Evolutionary conservation across 2,329 filamentous ascomycete species (phyloP), one percentile per base, ranked within the genome.

Genomic region (Xylariaceae sp.): DNA sequence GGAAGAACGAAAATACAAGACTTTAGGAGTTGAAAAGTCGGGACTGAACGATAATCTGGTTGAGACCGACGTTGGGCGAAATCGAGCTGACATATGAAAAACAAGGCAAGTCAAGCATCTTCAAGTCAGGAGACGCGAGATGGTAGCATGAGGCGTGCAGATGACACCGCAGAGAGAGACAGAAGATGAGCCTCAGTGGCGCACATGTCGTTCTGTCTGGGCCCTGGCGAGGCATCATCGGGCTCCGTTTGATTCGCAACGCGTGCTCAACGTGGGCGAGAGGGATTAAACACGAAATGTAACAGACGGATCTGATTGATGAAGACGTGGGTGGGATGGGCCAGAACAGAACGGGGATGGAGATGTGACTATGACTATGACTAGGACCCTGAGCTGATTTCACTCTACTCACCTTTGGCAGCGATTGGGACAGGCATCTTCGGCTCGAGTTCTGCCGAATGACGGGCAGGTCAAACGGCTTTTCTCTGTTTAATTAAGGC

Each of bases 391-490:
- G 23, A 30, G 23, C 23, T 30, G 23, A 30, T 30, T 30, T 30
- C 23, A 30, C 5, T 30, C 23, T 30, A 71, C 74, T 70, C 63
- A 76, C 74, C 73, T 69, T 76, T 75, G 63, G 73, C 73, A 53
- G 68, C 69, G 60, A 76, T 53, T 50, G 73, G 71, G 45, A 73
- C 56, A 61, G 74, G 72, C 74, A 76, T 76, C 44, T 63, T 69
- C 56, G 51, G 52, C 15, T 34, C 51, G 51, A 50, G 35, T 47
- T 44, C 23, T 53, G 50, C 54, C 55, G 58, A 39, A 48, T 53
- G 54, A 42, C 37, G 2, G 37, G 47, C 50, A 52, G 42, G 51
- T 62, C 50, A 8, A 30, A 15, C n/a, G 17, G 37, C 30, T 37
- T 58, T 39, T 52, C 15, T n/a, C 23, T 48, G 57, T 18, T 18